Conservation (phyloP, 2,329 filamentous ascomycete species). For the Tolypocladium inflatum region DNA sequence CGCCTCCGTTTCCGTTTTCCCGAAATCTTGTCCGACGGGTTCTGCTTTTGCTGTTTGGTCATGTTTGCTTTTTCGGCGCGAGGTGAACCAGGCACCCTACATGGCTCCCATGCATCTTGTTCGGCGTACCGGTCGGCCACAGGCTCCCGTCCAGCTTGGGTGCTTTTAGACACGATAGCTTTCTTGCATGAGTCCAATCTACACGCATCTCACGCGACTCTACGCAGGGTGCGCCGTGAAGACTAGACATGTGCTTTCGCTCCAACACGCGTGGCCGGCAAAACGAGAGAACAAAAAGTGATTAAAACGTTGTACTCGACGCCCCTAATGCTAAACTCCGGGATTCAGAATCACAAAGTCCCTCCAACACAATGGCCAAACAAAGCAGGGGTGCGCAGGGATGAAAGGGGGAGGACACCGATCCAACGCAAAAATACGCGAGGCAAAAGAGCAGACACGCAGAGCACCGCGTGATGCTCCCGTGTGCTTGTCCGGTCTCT, state of each 20-base stretch:
- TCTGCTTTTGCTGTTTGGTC: not conserved
- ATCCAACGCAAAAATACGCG: not conserved
- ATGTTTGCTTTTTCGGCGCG: not conserved
- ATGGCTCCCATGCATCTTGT: not conserved
- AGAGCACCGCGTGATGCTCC: not conserved
- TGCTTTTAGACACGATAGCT: not conserved
- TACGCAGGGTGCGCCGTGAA: not conserved
- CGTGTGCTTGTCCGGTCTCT: not conserved
- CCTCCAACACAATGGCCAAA: constrained; percentile 4
- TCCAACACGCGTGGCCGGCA: not conserved
- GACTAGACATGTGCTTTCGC: not conserved
- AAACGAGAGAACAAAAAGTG: not conserved
- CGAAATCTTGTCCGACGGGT: not conserved
- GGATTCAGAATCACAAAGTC: constrained; percentile 1
- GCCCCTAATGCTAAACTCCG: constrained; percentile 10
- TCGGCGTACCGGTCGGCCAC: not conserved
- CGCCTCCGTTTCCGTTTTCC: not conserved
- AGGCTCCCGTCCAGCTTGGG: not conserved
- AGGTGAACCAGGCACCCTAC: not conserved
- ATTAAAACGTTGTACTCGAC: constrained; percentile 3
- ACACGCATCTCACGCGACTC: not conserved
- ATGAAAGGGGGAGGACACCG: not conserved
- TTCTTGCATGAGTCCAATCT: not conserved
- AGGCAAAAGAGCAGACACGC: not conserved
- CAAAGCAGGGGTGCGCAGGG: not conserved